Conservation (phyloP, 768 basidiomycete species). For the Porpolomopsis calyptriformis region DNA sequence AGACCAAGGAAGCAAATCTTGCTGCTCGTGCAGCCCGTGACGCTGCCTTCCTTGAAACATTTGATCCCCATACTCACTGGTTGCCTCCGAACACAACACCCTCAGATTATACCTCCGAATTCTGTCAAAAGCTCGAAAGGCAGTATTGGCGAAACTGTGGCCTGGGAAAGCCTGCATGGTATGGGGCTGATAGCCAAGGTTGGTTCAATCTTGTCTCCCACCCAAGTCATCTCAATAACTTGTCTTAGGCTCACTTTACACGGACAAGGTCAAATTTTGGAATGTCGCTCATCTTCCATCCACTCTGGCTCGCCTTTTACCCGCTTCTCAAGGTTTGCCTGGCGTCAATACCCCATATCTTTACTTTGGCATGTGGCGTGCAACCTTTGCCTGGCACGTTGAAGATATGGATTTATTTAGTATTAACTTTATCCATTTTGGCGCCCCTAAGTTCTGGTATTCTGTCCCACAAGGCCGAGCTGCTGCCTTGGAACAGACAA, state of each 20-base stretch:
- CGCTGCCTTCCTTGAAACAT: slow-evolving; percentile 52
- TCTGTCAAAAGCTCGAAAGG: slow-evolving; percentile 79
- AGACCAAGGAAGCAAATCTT: slow-evolving; percentile 39
- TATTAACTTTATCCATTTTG: slow-evolving; percentile 98
- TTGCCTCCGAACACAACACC: slow-evolving; percentile 62
- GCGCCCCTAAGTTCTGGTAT: slow-evolving; percentile 97
- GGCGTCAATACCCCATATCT: slow-evolving; percentile 97
- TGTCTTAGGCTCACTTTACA: slow-evolving; percentile 49
- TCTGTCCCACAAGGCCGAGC: slow-evolving; percentile 85
- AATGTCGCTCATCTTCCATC: slow-evolving; percentile 92
- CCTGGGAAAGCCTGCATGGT: slow-evolving; percentile 87
- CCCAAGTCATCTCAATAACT: slow-evolving; percentile 4
- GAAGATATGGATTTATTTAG: slow-evolving; percentile 99
- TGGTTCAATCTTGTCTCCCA: slow-evolving; percentile 17
- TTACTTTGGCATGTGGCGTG: slow-evolving; percentile 99
- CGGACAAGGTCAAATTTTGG: slow-evolving; percentile 73
- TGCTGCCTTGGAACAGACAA: slow-evolving; percentile 72
- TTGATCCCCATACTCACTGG: slow-evolving; percentile 70
- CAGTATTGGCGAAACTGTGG: slow-evolving; percentile 90
- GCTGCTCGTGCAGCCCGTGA: slow-evolving; percentile 38
- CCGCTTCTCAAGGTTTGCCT: slow-evolving; percentile 61
- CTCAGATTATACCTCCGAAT: slow-evolving; percentile 78
- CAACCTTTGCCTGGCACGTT: slow-evolving; percentile 98
- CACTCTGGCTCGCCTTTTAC: slow-evolving; percentile 70
- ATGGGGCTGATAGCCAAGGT: slow-evolving; percentile 95